These are phyloP conservation scores for Avena sativa DNA, from an alignment of 176 grass and related monocot genomes.

Conservation along the genomic window DNA sequence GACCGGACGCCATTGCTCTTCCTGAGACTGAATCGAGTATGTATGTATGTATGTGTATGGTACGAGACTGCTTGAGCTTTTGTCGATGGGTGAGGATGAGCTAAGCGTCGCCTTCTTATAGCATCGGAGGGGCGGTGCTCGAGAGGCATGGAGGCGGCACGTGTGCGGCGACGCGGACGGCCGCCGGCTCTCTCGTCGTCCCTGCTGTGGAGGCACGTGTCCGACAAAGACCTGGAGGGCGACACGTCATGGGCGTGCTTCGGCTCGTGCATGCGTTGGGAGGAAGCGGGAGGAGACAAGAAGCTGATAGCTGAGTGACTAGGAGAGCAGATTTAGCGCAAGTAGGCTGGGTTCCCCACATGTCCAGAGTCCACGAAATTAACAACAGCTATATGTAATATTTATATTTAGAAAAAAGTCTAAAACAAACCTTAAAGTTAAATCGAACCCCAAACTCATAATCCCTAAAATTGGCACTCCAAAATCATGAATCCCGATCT, in stretches of 20 bases:
- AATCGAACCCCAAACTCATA: too few species aligned
- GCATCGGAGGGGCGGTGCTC: background rate
- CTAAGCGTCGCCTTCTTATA: constrained; percentile 23
- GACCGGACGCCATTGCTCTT: constrained; percentile 56
- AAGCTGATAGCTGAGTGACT: too few species aligned
- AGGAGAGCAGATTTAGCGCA: too few species aligned
- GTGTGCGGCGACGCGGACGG: constrained; percentile 30
- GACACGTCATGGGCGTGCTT: constrained; percentile 31
- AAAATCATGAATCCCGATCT: too few species aligned
- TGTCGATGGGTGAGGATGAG: background rate
- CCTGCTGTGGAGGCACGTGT: constrained; percentile 30
- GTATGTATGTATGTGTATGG: background rate
- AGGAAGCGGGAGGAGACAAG: too few species aligned
- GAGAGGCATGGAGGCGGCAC: constrained; percentile 21
- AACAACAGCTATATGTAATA: too few species aligned
- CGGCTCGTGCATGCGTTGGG: too few species aligned
- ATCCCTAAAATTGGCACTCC: too few species aligned
- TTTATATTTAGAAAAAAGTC: too few species aligned
- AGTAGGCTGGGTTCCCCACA: too few species aligned
- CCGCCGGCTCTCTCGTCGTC: background rate
- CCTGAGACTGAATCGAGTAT: background rate
- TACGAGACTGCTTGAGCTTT: background rate
- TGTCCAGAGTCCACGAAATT: too few species aligned
- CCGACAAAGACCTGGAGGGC: background rate
- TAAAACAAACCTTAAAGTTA: too few species aligned